These are phyloP conservation scores for Cicer chorassanicum DNA, from an alignment of 306 rosid genomes.

Conservation along the genomic window DNA sequence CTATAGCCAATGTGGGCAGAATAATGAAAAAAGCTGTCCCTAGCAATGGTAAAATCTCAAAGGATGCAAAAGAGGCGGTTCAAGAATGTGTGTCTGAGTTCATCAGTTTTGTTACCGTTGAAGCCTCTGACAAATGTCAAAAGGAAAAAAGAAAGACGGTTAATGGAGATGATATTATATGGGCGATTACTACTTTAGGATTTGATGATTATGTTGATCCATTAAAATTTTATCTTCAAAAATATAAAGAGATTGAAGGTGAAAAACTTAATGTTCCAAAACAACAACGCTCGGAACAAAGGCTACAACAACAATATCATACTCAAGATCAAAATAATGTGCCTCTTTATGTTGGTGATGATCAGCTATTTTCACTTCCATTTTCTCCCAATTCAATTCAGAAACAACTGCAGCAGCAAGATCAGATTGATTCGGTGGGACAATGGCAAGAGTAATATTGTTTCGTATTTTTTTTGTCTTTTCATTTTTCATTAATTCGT, in stretches of 20 bases:
- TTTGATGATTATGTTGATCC: constrained; percentile 71
- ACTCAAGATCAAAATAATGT: constrained; percentile 52
- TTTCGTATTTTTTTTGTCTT: not conserved
- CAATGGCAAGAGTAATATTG: constrained; percentile 45
- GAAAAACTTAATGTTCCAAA: constrained; percentile 71
- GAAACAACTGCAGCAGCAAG: constrained; percentile 62
- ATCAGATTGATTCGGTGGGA: constrained; percentile 54
- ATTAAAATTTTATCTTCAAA: constrained; percentile 63
- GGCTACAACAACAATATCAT: constrained; percentile 44
- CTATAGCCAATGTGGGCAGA: constrained; percentile 75
- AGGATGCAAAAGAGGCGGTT: constrained; percentile 78
- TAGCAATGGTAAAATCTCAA: constrained; percentile 70
- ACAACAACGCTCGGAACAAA: constrained; percentile 57
- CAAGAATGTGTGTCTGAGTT: constrained; percentile 84
- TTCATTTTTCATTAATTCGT: constrained; percentile 23
- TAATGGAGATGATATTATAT: constrained; percentile 73
- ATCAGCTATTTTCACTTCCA: constrained; percentile 58
- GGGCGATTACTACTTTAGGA: constrained; percentile 81
- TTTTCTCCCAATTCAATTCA: constrained; percentile 60
- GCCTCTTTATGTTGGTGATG: constrained; percentile 48
- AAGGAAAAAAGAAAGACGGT: constrained; percentile 74
- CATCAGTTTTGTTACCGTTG: constrained; percentile 75
- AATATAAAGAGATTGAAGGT: constrained; percentile 72
- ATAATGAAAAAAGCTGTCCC: constrained; percentile 82
- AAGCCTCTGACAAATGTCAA: constrained; percentile 82